Base-by-base conservation (phyloP, 768 basidiomycete species). In the Lactarius evosmus region DNA sequence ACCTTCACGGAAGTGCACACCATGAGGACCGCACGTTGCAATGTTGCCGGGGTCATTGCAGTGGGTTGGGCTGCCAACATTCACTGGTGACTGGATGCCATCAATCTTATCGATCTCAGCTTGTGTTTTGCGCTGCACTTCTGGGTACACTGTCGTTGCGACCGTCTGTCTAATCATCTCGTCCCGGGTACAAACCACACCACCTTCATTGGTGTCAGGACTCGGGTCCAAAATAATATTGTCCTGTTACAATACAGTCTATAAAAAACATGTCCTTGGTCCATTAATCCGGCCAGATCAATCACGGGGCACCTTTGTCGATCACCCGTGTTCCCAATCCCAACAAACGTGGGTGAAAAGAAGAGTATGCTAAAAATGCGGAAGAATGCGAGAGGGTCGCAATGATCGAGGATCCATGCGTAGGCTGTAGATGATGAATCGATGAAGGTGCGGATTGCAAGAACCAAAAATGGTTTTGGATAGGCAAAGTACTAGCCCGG, bases 161-260 rank as follows among this genome's bases (percentile, higher is more conserved):
- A n/a, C n/a, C n/a, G n/a, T n/a, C n/a, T n/a, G n/a, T n/a, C n/a
- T n/a, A n/a, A 17, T 38, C 36, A 16, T 6, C 16, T 38, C 16
- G 16, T 38, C 17, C n/a, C 8, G 11, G 22, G 41, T 11, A 44
- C 41, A 44, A 44, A 22, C n/a, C 27, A 52, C 27, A 52, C 25
- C 4, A 16, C 50, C 17, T 17, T 8, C 14, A 2, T 32, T 60
- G 2, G 40, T 14, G 4, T 25, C 19, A 27, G 32, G n/a, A 33
- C 55, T 49, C 33, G 4, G 38, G 41, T 25, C 14, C 19, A 84
- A 33, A 44, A 50, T 44, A 57, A 53, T 63, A 60, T 49, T 19
- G 32, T 68, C 40, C 56, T 56, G 36, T 27, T 51, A 58, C 57
- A 65, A 19, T 30, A 58, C 67, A 59, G 14, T 65, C 59, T 65